Evolutionary conservation across 2,329 filamentous ascomycete species (phyloP).

Genomic region (Aspergillus aculeatinus): DNA sequence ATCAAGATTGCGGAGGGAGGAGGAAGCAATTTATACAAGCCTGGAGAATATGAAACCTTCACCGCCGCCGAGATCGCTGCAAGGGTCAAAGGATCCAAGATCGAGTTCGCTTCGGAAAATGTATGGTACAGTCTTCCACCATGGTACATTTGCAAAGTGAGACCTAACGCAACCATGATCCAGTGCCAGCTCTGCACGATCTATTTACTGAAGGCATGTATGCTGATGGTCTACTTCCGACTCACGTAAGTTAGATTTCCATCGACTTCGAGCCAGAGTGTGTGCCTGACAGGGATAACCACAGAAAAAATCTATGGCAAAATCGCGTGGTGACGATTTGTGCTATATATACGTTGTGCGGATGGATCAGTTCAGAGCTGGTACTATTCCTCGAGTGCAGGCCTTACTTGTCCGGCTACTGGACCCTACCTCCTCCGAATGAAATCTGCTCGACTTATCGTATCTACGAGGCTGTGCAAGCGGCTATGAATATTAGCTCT

Average conservation of each 20-base stretch:
- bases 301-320: constrained; percentile 2
- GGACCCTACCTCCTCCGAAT: neutral
- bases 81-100: constrained; percentile 5
- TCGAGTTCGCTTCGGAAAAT: constrained; percentile 6
- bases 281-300: neutral
- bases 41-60: neutral
- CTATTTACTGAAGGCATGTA: constrained; percentile 5
- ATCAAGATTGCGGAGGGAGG: constrained; percentile 2
- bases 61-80: neutral
- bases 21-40: constrained; percentile 1
- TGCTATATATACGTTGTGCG: neutral
- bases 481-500: neutral
- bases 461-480: neutral
- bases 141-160: neutral
- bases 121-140: neutral
- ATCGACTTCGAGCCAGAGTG: neutral
- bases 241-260: neutral
- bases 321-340: neutral
- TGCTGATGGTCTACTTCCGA: constrained; percentile 7
- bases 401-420: constrained; percentile 1
- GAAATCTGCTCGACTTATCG: neutral
- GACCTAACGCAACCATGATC: neutral
- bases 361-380: constrained; percentile 5
- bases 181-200: constrained; percentile 9
- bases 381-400: constrained; percentile 3